Evolutionary conservation across 1,284 basidiomycete species (phyloP).

Genomic region (Xanthoconium separans): DNA sequence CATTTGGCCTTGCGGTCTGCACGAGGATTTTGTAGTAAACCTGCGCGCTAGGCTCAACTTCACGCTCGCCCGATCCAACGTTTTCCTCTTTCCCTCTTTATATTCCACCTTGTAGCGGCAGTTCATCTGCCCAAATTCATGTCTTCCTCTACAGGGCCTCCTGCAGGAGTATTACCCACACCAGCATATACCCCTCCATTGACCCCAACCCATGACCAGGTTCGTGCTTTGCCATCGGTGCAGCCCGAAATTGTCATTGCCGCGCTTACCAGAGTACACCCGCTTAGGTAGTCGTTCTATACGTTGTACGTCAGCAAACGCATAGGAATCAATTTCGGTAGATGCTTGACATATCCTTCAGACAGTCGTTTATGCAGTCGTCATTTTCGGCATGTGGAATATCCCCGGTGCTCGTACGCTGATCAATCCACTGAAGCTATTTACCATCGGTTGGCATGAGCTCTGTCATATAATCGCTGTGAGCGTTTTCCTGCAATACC

Average conservation of each 20-base stretch:
- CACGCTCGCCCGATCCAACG: conserved; percentile 20
- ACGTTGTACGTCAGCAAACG: conserved; percentile 56
- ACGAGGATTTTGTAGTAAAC: conserved; percentile 29
- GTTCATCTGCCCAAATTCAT: conserved; percentile 29
- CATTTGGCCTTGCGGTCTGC: conserved; percentile 31
- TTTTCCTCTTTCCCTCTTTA: conserved; percentile 4
- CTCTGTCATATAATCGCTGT: conserved; percentile 78
- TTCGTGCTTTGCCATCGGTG: conserved; percentile 28
- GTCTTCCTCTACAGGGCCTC: conserved; percentile 33
- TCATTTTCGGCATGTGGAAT: conserved; percentile 81
- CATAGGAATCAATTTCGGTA: conserved; percentile 7
- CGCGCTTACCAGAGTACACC: conserved; percentile 27
- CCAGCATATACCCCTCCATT: conserved; percentile 29
- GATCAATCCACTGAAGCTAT: conserved; percentile 78
- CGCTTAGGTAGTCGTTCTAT: conserved; percentile 60
- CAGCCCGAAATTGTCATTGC: conserved; percentile 12
- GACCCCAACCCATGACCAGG: conserved; percentile 42
- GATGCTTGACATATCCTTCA: conserved; percentile 30
- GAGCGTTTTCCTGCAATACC: conserved; percentile 28
- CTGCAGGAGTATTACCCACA: conserved; percentile 30
- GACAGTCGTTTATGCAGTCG: conserved; percentile 77
- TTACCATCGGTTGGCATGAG: conserved; percentile 83
- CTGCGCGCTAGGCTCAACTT: conserved; percentile 16
- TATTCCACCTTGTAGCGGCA: conserved; percentile 15
- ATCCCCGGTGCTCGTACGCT: conserved; percentile 71